These are phyloP conservation scores for Pseudomonodictys pantanalensis DNA, from an alignment of 495 filamentous ascomycete species.

Conservation along the genomic window DNA sequence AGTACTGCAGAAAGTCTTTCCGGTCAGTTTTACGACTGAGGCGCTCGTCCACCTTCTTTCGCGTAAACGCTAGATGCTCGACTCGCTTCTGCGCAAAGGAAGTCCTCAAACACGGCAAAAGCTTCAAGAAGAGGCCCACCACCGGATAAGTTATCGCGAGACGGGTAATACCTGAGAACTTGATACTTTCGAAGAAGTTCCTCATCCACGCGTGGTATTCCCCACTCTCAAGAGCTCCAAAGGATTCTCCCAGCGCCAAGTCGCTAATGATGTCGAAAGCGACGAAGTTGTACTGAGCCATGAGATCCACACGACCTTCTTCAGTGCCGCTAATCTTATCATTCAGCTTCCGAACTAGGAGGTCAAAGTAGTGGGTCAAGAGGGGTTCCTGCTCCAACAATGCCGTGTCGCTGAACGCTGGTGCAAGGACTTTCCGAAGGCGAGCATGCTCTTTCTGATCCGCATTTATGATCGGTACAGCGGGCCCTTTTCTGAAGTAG, in stretches of 20 bases:
- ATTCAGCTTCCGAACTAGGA: neutral
- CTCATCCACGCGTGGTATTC: conserved; percentile 17
- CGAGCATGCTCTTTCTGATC: conserved; percentile 10
- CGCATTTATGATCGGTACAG: neutral
- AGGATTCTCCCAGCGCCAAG: conserved; percentile 16
- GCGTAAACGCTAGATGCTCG: neutral
- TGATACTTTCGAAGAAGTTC: conserved; percentile 10
- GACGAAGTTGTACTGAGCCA: conserved; percentile 15
- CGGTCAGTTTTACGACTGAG: conserved; percentile 9
- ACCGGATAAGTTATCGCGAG: conserved; percentile 2
- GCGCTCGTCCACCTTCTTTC: conserved; percentile 7
- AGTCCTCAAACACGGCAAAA: conserved; percentile 1
- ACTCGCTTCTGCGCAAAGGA: neutral
- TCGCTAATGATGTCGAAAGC: conserved; percentile 24
- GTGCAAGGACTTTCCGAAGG: conserved; percentile 1
- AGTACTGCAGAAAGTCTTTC: conserved; percentile 20
- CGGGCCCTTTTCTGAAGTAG: conserved; percentile 4
- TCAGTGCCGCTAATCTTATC: conserved; percentile 2
- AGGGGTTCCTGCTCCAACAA: conserved; percentile 15
- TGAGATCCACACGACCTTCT: conserved; percentile 9
- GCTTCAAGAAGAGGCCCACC: conserved; percentile 1
- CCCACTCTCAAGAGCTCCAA: conserved; percentile 5
- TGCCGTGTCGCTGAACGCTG: conserved; percentile 20
- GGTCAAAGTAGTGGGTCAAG: neutral
- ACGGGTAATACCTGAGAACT: conserved; percentile 8